Percentiles rank a stretch among this genome's conserved stretches.
Evolutionary conservation across 2,329 filamentous ascomycete species (phyloP).

Genomic region (Trichoderma hamatum): DNA sequence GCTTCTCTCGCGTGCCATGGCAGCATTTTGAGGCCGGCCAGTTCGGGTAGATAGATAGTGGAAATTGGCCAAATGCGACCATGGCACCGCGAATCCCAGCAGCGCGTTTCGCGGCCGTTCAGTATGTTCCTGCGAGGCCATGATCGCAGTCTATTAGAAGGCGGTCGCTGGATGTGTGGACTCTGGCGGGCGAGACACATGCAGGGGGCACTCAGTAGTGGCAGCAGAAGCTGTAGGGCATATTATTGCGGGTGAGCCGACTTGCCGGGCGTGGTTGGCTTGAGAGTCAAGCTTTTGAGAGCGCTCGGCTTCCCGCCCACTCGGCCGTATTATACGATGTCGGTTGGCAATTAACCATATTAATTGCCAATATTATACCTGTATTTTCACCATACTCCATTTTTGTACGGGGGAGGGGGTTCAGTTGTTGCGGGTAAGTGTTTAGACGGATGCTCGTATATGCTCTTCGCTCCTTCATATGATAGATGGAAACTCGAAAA

Average conservation of each 20-base stretch:
- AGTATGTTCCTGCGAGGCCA: neutral
- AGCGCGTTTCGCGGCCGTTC: neutral
- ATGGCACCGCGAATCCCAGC: neutral
- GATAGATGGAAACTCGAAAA: neutral
- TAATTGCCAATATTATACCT: neutral
- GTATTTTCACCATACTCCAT: neutral
- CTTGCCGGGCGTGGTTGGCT: neutral
- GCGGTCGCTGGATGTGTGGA: neutral
- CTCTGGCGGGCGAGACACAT: neutral
- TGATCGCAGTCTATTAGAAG: neutral
- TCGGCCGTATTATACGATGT: neutral
- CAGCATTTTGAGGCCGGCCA: neutral
- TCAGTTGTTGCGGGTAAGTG: neutral
- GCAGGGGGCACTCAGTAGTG: neutral
- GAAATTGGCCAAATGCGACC: constrained; percentile 27
- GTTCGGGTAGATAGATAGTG: constrained; percentile 1
- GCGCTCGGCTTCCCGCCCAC: neutral
- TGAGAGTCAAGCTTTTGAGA: constrained; percentile 7
- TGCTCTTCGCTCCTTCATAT: neutral
- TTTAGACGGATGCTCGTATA: neutral
- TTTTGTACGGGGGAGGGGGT: neutral
- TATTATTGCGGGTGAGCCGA: constrained; percentile 14
- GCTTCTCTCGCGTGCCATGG: neutral
- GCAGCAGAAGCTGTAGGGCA: neutral
- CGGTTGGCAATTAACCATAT: constrained; percentile 2